Conservation (phyloP, 202 grass and related monocot genomes). For the Saccharum hybrid region DNA sequence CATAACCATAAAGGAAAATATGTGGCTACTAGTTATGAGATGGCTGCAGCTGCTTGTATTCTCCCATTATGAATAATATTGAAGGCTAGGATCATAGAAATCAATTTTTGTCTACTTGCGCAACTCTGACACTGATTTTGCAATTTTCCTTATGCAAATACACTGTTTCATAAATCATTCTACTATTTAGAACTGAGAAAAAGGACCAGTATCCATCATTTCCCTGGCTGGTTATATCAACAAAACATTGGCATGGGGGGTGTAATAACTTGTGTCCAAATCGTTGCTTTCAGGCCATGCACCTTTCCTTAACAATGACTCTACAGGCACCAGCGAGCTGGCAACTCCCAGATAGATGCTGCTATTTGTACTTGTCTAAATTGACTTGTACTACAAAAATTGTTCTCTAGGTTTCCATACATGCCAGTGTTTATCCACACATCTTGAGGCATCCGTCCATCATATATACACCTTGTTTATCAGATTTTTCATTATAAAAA, state of each 20-base stretch:
- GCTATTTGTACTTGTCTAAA: constrained; percentile 11
- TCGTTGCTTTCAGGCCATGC: neutral
- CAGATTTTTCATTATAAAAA: constrained; percentile 3
- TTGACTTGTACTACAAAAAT: neutral
- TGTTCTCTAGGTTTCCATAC: neutral
- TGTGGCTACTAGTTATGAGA: neutral
- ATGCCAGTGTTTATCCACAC: neutral
- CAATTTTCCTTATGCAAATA: constrained; percentile 1
- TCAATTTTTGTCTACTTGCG: constrained; percentile 2
- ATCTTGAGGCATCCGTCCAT: constrained; percentile 8
- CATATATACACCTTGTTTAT: neutral
- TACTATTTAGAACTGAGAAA: neutral
- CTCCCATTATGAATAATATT: neutral
- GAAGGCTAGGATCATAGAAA: neutral
- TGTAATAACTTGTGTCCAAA: neutral
- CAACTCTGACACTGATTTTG: constrained; percentile 4
- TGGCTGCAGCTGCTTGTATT: constrained; percentile 22
- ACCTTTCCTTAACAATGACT: constrained; percentile 12
- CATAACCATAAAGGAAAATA: neutral
- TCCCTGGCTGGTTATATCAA: neutral
- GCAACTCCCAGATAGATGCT: constrained; percentile 2
- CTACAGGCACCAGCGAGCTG: neutral
- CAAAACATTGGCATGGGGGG: too few relatives aligned
- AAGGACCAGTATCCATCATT: neutral
- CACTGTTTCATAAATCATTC: neutral